These are phyloP conservation scores for Santalum album DNA, from an alignment of 164 flowering plant species.

Conservation along the genomic window DNA sequence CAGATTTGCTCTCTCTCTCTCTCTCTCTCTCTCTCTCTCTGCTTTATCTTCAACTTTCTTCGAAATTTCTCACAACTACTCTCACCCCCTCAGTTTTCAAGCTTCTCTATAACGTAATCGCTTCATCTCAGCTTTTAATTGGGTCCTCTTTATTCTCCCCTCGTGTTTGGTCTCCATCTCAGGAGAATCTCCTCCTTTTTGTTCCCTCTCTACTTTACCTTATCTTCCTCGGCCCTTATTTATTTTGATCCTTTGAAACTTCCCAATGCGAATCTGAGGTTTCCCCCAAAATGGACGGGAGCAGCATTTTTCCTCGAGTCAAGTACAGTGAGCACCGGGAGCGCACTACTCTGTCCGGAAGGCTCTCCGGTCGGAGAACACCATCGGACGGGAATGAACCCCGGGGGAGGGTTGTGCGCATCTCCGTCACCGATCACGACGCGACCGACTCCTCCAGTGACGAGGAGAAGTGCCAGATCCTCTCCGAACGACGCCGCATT, in stretches of 20 bases:
- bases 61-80: conserved; percentile 21
- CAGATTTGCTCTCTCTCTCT: not conserved
- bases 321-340: conserved; percentile 43
- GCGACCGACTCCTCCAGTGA: conserved; percentile 76
- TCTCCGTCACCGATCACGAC: conserved; percentile 53
- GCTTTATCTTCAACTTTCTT: conserved; percentile 17
- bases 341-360: conserved; percentile 12
- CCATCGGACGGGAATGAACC: too few relatives aligned
- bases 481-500: conserved; percentile 28
- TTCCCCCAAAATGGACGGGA: conserved; percentile 9
- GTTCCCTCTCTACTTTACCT: not conserved
- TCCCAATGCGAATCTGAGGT: conserved; percentile 15
- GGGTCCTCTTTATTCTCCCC: conserved; percentile 13
- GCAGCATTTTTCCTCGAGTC: conserved; percentile 14
- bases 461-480: conserved; percentile 28
- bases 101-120: conserved; percentile 19
- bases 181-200: conserved; percentile 12
- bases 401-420: conserved; percentile 27
- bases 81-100: conserved; percentile 9
- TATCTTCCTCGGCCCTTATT: not conserved
- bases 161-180: conserved; percentile 9
- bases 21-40: conserved; percentile 1
- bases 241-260: not conserved
- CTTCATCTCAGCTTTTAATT: conserved; percentile 3
- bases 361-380: too few relatives aligned